phyloP scores from a whole-genome alignment of 805 yeast species.

The Wickerhamomyces sydowiorum region DNA sequence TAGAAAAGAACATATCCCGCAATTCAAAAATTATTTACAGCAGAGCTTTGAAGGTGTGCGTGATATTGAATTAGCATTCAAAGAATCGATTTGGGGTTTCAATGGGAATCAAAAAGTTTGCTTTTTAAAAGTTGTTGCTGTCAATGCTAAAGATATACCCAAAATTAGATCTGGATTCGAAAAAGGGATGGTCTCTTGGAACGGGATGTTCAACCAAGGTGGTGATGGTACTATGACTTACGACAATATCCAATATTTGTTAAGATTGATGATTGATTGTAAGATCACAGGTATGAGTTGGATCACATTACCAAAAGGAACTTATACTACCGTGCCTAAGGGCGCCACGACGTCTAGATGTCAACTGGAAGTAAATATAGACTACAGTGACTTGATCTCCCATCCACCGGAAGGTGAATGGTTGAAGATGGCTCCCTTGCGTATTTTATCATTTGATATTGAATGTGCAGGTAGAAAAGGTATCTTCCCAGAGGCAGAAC shows the following conservation, averaged over 20 bases:
- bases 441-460: conserved; percentile 91
- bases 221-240: conserved; percentile 58
- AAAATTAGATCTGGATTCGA: conserved; percentile 78
- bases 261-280: conserved; percentile 90
- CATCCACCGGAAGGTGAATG: conserved; percentile 93
- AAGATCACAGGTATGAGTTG: conserved; percentile 95
- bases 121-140: conserved; percentile 68
- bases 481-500: conserved; percentile 89
- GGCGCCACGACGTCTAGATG: conserved; percentile 57
- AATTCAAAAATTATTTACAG: conserved; percentile 41
- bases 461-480: conserved; percentile 99
- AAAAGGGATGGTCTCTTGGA: conserved; percentile 65
- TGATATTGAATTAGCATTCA: conserved; percentile 56
- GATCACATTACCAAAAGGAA: conserved; percentile 80
- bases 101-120: conserved; percentile 73
- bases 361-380: conserved; percentile 75
- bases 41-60: conserved; percentile 50
- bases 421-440: conserved; percentile 87
- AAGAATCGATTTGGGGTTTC: conserved; percentile 93
- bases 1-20: conserved; percentile 43
- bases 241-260: conserved; percentile 82
- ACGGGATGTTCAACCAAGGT: conserved; percentile 53
- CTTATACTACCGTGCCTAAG: conserved; percentile 45
- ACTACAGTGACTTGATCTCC: conserved; percentile 62
- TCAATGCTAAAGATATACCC: conserved; percentile 60